A percentile compares a stretch with the other conserved stretches of the same genome.
These are phyloP conservation scores for Colletotrichum echinochloae DNA, from an alignment of 2,329 filamentous ascomycete genomes.

Conservation along the genomic window DNA sequence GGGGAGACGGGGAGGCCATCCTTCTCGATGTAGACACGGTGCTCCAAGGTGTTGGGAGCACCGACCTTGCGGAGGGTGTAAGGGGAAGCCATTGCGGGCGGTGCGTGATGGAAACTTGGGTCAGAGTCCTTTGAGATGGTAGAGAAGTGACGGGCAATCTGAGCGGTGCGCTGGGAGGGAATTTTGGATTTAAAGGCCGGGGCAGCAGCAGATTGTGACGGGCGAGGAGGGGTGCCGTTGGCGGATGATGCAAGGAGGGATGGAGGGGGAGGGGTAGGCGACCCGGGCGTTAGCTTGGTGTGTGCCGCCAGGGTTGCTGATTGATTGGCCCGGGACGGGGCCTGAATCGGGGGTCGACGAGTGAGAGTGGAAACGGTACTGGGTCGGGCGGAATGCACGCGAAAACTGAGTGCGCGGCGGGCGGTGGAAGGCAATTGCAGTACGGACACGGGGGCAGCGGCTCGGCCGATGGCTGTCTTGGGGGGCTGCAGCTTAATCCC, in stretches of 20 bases:
- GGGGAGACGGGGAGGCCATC: conserved; percentile 93
- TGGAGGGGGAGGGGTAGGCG: conserved; percentile 49
- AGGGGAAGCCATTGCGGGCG: conserved; percentile 67
- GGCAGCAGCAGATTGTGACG: conserved; percentile 34
- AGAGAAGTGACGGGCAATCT: conserved; percentile 68
- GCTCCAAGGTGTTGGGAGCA: conserved; percentile 92
- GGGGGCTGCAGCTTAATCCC: conserved; percentile 37
- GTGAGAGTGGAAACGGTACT: conserved; percentile 37
- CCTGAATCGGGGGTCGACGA: conserved; percentile 40
- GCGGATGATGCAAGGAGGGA: conserved; percentile 45
- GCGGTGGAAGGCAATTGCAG: conserved; percentile 12
- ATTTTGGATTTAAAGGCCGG: conserved; percentile 52
- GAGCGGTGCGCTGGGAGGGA: conserved; percentile 63
- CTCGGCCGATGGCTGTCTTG: conserved; percentile 27
- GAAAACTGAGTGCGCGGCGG: conserved; percentile 22
- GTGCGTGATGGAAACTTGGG: conserved; percentile 42
- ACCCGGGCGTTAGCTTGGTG: conserved; percentile 42
- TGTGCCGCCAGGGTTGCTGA: conserved; percentile 46
- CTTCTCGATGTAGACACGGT: conserved; percentile 98
- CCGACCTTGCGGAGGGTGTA: conserved; percentile 90
- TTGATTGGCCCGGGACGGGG: conserved; percentile 47
- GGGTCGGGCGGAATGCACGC: conserved; percentile 37
- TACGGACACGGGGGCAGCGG: conserved; percentile 17
- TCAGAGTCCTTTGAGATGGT: conserved; percentile 46
- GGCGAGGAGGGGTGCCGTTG: conserved; percentile 39